Conservation (phyloP, 306 rosid genomes). For the Fagus sylvatica region DNA sequence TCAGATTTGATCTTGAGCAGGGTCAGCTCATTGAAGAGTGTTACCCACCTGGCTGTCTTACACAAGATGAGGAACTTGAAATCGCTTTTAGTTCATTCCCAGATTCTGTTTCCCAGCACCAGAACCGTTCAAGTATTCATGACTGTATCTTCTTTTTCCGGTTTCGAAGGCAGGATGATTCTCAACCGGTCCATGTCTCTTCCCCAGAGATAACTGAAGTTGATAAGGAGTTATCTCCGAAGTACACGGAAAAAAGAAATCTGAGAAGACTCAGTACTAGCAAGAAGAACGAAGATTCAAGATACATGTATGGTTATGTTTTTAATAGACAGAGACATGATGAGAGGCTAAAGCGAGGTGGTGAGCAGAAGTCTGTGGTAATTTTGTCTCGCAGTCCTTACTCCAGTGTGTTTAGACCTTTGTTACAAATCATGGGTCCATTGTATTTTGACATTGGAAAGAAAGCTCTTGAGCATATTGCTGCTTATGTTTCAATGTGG, state of each 20-base stretch:
- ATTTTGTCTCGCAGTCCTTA: conserved; percentile 72
- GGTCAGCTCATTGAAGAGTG: conserved; percentile 97
- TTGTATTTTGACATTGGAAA: conserved; percentile 82
- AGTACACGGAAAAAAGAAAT: conserved; percentile 29
- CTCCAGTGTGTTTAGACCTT: conserved; percentile 81
- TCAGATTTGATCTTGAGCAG: conserved; percentile 88
- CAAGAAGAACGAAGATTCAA: conserved; percentile 34
- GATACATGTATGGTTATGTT: conserved; percentile 84
- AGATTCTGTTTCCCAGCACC: conserved; percentile 86
- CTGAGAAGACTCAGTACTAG: conserved; percentile 35
- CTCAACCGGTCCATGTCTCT: conserved; percentile 39
- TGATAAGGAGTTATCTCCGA: conserved; percentile 38
- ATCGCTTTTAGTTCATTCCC: conserved; percentile 83
- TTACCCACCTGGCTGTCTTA: conserved; percentile 70
- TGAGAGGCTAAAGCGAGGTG: conserved; percentile 93
- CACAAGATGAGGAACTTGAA: conserved; percentile 82
- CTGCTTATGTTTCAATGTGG: conserved; percentile 85
- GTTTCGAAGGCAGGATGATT: conserved; percentile 43
- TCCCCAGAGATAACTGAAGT: conserved; percentile 41
- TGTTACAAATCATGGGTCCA: conserved; percentile 93
- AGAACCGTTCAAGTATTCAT: conserved; percentile 82
- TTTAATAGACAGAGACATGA: conserved; percentile 95
- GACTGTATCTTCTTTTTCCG: conserved; percentile 90
- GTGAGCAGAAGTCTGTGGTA: conserved; percentile 95
- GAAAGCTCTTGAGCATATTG: conserved; percentile 91